These are phyloP conservation scores for Lentinula detonsa DNA, from an alignment of 768 basidiomycete species.

Conservation along the genomic window DNA sequence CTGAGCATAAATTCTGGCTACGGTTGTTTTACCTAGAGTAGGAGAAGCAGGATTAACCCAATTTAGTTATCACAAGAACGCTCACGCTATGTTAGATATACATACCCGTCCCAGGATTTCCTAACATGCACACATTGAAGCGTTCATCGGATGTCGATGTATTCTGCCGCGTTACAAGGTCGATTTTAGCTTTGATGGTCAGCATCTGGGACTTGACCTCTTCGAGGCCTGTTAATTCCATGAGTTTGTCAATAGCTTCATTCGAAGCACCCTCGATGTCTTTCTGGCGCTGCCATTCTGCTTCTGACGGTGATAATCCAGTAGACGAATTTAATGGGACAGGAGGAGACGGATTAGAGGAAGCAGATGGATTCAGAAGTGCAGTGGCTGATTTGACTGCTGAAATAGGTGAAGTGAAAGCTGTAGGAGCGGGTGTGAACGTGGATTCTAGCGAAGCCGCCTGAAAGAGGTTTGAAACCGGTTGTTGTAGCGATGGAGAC, in stretches of 20 bases:
- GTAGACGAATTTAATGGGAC: neutral
- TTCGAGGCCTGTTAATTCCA: slow-evolving; percentile 68
- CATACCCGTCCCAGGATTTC: slow-evolving; percentile 72
- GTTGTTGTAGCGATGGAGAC: neutral
- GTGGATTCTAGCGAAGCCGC: neutral
- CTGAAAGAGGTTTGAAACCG: neutral
- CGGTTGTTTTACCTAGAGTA: slow-evolving; percentile 58
- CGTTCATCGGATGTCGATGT: slow-evolving; percentile 48
- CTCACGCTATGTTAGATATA: neutral
- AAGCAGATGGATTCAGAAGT: neutral
- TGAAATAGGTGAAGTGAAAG: neutral
- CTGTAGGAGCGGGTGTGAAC: too few relatives aligned
- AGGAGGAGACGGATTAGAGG: neutral
- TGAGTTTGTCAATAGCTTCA: slow-evolving; percentile 54
- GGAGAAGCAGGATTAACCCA: neutral
- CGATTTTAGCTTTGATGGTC: slow-evolving; percentile 52
- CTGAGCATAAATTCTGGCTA: slow-evolving; percentile 58
- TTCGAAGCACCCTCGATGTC: slow-evolving; percentile 44
- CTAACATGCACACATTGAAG: slow-evolving; percentile 58
- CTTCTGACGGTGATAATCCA: slow-evolving; percentile 20
- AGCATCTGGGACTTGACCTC: slow-evolving; percentile 57
- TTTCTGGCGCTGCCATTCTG: slow-evolving; percentile 58
- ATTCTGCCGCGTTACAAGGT: slow-evolving; percentile 45
- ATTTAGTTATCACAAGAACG: neutral
- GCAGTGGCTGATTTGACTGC: neutral